Base-by-base conservation (phyloP, 768 basidiomycete species). In the Tremella fuciformis region DNA sequence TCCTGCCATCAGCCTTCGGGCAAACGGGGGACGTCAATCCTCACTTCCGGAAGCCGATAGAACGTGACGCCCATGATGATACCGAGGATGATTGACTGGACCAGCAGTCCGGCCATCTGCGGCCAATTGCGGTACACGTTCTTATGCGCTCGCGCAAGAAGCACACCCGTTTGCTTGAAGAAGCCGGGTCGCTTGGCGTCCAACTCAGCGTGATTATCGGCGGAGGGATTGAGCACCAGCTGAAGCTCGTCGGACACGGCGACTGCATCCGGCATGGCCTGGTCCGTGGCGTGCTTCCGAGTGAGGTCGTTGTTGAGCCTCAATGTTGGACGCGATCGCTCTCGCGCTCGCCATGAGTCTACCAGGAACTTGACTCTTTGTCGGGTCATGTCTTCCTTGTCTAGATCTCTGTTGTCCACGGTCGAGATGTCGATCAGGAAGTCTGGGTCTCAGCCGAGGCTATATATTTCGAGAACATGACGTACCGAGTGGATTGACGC, bases 401-500 rank as follows among this genome's bases (percentile, higher is more conserved):
- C 76, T 8, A 76, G 66, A 25, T 75, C 73, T 8, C 80, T 73
- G 46, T 76, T 79, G 64, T 83, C 81, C 37, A 83, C 59, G 1
- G 63, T 65, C 8, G 77, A 69, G 26, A 81, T 70, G 58, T 83
- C 82, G 64, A 81, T 78, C 13, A 78, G 64, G 51, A 77, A 79
- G 60, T 82, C 75, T 67, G 52, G 13, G 22, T 15, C 6, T 46
- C 8, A 46, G 42, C 42, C 22, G 15, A 15, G 42, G 16, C 8
- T 16, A 40, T 0, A 15, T 8, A 46, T 13, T 18, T n/a, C 8
- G 7, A 15, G 25, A 39, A 18, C 16, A 42, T 38, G 58, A n/a
- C 61, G 58, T 25, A 69, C 71, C 81, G 16, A 81, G 71, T 9
- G 80, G 81, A 60, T 82, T 82, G 11, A 78, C 76, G 9, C 77